Conservation (phyloP, 208 protist species). For the Trypanosomatidae sp. region DNA sequence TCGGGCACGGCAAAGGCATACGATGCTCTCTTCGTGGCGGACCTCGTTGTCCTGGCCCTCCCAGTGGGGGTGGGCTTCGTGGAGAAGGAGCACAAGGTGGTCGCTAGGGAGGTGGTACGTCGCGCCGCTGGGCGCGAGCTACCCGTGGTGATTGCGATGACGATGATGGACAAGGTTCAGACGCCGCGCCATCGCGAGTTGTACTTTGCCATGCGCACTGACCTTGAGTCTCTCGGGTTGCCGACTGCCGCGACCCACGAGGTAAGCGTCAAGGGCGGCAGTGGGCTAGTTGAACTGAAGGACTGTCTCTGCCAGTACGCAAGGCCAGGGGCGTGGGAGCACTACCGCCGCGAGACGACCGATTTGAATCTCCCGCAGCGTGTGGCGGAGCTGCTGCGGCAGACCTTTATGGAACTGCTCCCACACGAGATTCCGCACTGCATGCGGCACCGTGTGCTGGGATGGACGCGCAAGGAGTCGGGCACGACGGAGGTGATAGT, state of each 20-base stretch:
- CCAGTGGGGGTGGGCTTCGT: slow-evolving; percentile 86
- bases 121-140: slow-evolving; percentile 74
- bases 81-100: slow-evolving; percentile 72
- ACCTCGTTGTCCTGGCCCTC: slow-evolving; percentile 77
- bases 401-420: slow-evolving; percentile 82
- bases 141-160: slow-evolving; percentile 79
- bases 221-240: slow-evolving; percentile 77
- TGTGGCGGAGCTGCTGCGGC: slow-evolving; percentile 76
- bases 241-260: slow-evolving; percentile 68
- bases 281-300: slow-evolving; percentile 87
- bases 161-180: slow-evolving; percentile 91
- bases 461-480: slow-evolving; percentile 83
- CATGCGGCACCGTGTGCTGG: slow-evolving; percentile 83
- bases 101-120: slow-evolving; percentile 69
- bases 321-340: slow-evolving; percentile 68
- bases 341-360: slow-evolving; percentile 66
- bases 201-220: slow-evolving; percentile 87
- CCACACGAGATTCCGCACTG: slow-evolving; percentile 86
- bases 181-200: slow-evolving; percentile 83
- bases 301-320: slow-evolving; percentile 83
- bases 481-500: slow-evolving; percentile 84
- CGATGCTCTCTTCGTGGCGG: slow-evolving; percentile 80
- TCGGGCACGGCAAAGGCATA: slow-evolving; percentile 64
- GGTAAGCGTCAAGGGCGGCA: slow-evolving; percentile 84
- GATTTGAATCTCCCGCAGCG: slow-evolving; percentile 69